Evolutionary conservation across 495 filamentous ascomycete species (phyloP).

Genomic region (Parachaetomium inaequale): DNA sequence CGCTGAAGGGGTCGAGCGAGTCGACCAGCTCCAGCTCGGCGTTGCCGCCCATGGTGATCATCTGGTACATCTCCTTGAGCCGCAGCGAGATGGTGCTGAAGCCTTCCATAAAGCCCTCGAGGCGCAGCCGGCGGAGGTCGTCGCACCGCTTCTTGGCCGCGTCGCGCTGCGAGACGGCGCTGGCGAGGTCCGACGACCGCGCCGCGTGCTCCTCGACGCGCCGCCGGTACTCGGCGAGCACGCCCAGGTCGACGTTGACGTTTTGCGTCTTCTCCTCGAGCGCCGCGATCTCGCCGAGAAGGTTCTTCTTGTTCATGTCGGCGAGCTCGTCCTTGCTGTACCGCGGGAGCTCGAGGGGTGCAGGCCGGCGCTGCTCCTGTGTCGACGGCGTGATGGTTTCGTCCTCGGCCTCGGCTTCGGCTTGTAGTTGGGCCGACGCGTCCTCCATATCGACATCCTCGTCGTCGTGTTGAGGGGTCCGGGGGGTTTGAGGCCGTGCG

Average conservation of each 20-base stretch:
- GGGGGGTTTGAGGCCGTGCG: background rate
- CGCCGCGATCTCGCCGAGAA: conserved; percentile 83
- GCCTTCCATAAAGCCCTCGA: conserved; percentile 98
- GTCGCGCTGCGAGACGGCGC: conserved; percentile 73
- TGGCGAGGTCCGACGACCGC: conserved; percentile 72
- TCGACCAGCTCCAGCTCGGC: conserved; percentile 96
- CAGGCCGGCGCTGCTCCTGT: conserved; percentile 24
- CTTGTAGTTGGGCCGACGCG: conserved; percentile 26
- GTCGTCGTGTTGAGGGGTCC: conserved; percentile 15
- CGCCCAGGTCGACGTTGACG: conserved; percentile 80
- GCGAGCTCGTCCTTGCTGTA: conserved; percentile 87
- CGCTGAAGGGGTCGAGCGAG: conserved; percentile 90
- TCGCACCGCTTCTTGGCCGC: conserved; percentile 84
- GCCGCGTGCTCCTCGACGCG: conserved; percentile 81
- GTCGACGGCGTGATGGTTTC: conserved; percentile 30
- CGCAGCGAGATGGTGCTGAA: conserved; percentile 92
- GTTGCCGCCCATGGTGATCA: conserved; percentile 99
- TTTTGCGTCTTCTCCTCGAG: conserved; percentile 93
- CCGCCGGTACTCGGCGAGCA: conserved; percentile 89
- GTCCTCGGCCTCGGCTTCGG: conserved; percentile 22
- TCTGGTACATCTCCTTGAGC: conserved; percentile 99
- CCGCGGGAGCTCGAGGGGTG: conserved; percentile 60
- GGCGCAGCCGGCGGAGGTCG: conserved; percentile 78
- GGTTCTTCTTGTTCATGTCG: conserved; percentile 83
- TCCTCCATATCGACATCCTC: conserved; percentile 24